These are phyloP conservation scores for Kwoniella europaea DNA, from an alignment of 768 basidiomycete species.

Conservation along the genomic window DNA sequence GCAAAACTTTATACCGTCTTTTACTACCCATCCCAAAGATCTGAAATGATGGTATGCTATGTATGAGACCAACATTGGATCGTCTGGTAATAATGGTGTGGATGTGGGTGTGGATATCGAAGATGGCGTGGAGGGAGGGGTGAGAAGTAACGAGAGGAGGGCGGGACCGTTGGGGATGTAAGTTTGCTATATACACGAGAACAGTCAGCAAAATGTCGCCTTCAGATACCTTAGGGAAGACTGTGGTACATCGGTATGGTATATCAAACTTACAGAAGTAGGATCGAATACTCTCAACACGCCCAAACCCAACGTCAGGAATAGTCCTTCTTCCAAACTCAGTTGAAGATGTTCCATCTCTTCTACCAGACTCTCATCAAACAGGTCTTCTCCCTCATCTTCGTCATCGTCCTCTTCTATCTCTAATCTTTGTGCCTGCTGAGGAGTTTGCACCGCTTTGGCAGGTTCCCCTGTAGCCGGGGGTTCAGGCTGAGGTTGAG, in stretches of 20 bases:
- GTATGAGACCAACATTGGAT: constrained; percentile 89
- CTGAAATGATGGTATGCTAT: constrained; percentile 92
- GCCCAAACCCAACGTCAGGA: constrained; percentile 80
- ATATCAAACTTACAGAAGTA: constrained; percentile 64
- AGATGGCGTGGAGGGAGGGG: constrained; percentile 49
- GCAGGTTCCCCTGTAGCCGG: not conserved
- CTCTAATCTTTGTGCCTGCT: constrained; percentile 27
- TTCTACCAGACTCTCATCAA: constrained; percentile 65
- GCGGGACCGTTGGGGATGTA: constrained; percentile 30
- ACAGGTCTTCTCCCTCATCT: constrained; percentile 56
- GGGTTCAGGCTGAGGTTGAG: not conserved
- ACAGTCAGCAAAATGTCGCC: constrained; percentile 62
- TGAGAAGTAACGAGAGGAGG: constrained; percentile 57
- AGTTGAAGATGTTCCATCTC: constrained; percentile 90
- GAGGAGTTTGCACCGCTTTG: not conserved
- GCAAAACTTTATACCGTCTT: constrained; percentile 95
- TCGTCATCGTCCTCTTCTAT: constrained; percentile 55
- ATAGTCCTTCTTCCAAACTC: constrained; percentile 86
- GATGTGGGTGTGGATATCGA: constrained; percentile 47
- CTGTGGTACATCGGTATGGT: not conserved
- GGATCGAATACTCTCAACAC: constrained; percentile 75
- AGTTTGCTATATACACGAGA: constrained; percentile 52
- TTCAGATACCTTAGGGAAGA: not conserved
- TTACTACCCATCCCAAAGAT: constrained; percentile 95
- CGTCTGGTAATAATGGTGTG: constrained; percentile 66